Conservation (phyloP, 352 stramenopile species). For the Pythium vanterpoolii region DNA sequence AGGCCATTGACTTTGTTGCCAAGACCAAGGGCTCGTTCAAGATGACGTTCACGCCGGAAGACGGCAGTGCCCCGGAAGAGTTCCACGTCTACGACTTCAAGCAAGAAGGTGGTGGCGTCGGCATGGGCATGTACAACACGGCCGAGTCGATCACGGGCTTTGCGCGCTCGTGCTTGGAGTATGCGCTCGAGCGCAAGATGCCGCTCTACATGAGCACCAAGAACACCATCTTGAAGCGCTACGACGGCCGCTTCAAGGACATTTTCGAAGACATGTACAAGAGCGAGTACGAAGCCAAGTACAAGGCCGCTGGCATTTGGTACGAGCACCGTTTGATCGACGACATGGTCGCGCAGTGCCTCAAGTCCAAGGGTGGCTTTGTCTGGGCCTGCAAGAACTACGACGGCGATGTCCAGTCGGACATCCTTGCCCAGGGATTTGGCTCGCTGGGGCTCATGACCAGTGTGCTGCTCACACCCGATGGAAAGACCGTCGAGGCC, state of each 20-base stretch:
- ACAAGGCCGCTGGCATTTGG: constrained; percentile 66
- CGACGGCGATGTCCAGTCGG: constrained; percentile 89
- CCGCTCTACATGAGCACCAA: constrained; percentile 88
- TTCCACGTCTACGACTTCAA: constrained; percentile 86
- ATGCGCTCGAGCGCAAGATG: constrained; percentile 59
- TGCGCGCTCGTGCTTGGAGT: constrained; percentile 63
- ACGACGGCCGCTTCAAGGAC: constrained; percentile 87
- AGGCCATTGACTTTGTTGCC: constrained; percentile 80
- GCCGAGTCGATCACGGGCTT: constrained; percentile 75
- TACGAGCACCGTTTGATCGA: constrained; percentile 89
- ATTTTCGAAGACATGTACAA: constrained; percentile 89
- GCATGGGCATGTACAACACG: constrained; percentile 90
- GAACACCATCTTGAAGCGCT: constrained; percentile 90
- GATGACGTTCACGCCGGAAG: constrained; percentile 68
- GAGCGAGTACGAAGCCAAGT: constrained; percentile 68
- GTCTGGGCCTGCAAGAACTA: constrained; percentile 93
- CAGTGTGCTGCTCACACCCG: constrained; percentile 74
- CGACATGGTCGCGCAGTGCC: constrained; percentile 88
- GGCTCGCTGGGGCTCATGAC: constrained; percentile 89
- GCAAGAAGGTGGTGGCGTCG: constrained; percentile 47
- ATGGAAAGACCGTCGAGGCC: constrained; percentile 86
- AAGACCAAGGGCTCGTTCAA: constrained; percentile 70
- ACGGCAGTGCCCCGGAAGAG: constrained; percentile 43
- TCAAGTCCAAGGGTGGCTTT: constrained; percentile 87
- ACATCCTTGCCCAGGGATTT: constrained; percentile 87